Evolutionary conservation across 2,329 filamentous ascomycete species (phyloP).

Genomic region (Hypoxylon sp.): DNA sequence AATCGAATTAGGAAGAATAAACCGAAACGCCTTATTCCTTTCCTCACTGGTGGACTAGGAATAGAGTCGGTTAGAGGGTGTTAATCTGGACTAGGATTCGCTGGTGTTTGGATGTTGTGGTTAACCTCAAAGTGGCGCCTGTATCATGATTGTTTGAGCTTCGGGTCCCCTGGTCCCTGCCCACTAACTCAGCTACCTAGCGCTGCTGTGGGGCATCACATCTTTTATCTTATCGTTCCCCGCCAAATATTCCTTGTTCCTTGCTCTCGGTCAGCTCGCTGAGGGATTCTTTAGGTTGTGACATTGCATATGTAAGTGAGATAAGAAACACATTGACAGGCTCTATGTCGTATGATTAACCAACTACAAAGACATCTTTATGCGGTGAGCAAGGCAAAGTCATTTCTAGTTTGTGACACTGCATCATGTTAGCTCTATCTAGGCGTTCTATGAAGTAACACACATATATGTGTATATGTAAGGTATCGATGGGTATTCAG

Average conservation of each 20-base stretch:
- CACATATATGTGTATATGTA: neutral
- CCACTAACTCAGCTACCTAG: neutral
- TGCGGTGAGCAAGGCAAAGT: slow-evolving; percentile 2
- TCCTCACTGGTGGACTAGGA: neutral
- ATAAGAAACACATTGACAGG: neutral
- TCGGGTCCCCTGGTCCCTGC: slow-evolving; percentile 20
- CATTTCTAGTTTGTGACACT: slow-evolving; percentile 6
- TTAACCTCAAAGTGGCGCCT: slow-evolving; percentile 35
- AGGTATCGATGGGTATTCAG: neutral
- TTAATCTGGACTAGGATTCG: slow-evolving; percentile 22
- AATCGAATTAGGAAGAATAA: slow-evolving; percentile 9
- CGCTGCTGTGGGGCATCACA: slow-evolving; percentile 24
- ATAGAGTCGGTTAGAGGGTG: neutral
- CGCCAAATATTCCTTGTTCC: neutral
- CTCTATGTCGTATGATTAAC: neutral
- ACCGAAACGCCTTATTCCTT: slow-evolving; percentile 19
- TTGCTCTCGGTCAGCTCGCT: neutral
- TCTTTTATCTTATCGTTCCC: slow-evolving; percentile 39
- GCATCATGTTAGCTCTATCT: slow-evolving; percentile 1
- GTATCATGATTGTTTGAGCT: slow-evolving; percentile 53
- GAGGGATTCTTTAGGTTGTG: slow-evolving; percentile 1
- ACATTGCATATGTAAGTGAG: slow-evolving; percentile 3
- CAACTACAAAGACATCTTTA: neutral
- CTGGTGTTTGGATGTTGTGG: slow-evolving; percentile 25
- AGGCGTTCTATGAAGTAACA: neutral